These are phyloP conservation scores for Kwoniella shivajii DNA, from an alignment of 1,284 basidiomycete species.

Conservation along the genomic window DNA sequence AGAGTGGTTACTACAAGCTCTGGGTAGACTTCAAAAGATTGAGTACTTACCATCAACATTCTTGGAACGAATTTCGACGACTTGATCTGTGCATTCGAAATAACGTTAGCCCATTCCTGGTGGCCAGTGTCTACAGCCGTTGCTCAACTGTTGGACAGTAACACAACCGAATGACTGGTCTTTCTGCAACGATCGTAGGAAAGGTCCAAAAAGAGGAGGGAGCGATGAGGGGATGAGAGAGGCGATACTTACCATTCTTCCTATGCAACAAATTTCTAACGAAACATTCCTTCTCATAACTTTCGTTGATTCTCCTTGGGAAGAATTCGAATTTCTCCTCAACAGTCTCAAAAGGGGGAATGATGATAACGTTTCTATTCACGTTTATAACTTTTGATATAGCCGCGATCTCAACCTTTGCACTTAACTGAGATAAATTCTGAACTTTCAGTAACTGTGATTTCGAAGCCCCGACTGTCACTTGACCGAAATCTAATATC, in stretches of 20 bases:
- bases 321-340: conserved; percentile 58
- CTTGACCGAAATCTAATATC: conserved; percentile 57
- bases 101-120: neutral
- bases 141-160: too few relatives aligned
- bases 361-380: conserved; percentile 56
- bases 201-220: too few relatives aligned
- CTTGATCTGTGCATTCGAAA: conserved; percentile 49
- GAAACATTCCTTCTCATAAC: conserved; percentile 58
- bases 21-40: neutral
- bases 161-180: too few relatives aligned
- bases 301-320: conserved; percentile 57
- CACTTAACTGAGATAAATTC: conserved; percentile 56
- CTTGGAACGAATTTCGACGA: conserved; percentile 56
- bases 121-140: too few relatives aligned
- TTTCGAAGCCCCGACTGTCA: conserved; percentile 57
- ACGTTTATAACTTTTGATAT: conserved; percentile 57
- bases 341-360: conserved; percentile 56
- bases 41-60: conserved; percentile 54
- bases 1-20: neutral
- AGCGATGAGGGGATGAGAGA: neutral
- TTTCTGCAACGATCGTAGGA: too few relatives aligned
- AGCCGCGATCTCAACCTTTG: conserved; percentile 57
- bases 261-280: conserved; percentile 52
- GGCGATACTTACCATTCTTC: conserved; percentile 35
- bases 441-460: conserved; percentile 52